Conservation (phyloP, 2,329 filamentous ascomycete genomes). For the Thielaviopsis cerberus region DNA sequence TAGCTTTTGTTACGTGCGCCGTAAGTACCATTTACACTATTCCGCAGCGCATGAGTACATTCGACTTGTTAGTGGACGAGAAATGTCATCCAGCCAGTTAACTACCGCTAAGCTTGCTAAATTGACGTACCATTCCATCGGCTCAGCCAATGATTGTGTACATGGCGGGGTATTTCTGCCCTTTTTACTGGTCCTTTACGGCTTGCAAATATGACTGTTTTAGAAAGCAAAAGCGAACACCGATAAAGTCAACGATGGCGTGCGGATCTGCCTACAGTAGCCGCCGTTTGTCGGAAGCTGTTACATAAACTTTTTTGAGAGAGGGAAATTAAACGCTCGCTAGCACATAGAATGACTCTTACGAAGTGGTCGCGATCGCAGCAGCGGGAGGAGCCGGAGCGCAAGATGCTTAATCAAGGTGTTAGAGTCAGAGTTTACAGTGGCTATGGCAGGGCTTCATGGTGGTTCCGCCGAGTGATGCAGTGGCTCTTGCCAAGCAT, state of each 20-base stretch:
- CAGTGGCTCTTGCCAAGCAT: no score
- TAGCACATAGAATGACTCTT: neutral
- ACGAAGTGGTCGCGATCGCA: neutral
- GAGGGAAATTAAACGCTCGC: neutral
- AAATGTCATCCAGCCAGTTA: neutral
- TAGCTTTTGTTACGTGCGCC: no score
- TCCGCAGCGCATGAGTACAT: no score
- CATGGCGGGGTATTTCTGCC: neutral
- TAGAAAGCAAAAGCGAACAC: no score
- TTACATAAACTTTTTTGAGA: neutral
- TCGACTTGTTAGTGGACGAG: no score
- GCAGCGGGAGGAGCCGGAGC: neutral
- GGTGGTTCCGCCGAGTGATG: no score
- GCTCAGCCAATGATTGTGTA: no score
- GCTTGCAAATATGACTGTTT: neutral
- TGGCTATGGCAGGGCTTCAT: no score
- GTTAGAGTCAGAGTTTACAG: no score
- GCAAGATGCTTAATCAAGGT: no score
- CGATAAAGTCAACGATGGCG: no score
- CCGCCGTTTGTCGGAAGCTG: neutral
- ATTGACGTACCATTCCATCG: neutral
- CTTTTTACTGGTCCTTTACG: neutral
- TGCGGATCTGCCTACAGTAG: neutral
- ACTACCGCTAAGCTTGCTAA: neutral
- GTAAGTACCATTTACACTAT: no score